These are phyloP conservation scores for Tripidium arundinaceum DNA, from an alignment of 202 grass and related monocot genomes.

Conservation along the genomic window DNA sequence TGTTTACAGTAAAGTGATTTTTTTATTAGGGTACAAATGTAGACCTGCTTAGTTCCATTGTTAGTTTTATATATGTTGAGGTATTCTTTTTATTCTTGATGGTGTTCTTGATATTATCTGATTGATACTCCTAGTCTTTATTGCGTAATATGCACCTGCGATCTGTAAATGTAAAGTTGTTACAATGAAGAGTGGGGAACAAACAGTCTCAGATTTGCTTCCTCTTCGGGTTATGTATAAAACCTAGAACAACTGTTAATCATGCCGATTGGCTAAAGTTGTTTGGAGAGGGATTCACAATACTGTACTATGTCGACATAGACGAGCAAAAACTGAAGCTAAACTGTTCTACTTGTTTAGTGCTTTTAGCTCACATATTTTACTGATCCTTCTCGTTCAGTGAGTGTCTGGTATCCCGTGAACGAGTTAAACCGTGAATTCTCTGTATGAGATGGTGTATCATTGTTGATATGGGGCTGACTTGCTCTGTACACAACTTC, in stretches of 20 bases:
- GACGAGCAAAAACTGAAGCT: neutral
- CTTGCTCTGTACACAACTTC: constrained; percentile 61
- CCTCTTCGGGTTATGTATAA: neutral
- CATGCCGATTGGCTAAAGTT: neutral
- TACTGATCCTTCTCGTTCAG: constrained; percentile 55
- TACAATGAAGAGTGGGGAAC: neutral
- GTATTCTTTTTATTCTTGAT: neutral
- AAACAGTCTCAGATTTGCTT: neutral
- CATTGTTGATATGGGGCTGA: constrained; percentile 23
- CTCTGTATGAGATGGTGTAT: constrained; percentile 17
- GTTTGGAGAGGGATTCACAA: neutral
- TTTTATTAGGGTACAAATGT: neutral
- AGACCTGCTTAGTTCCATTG: constrained; percentile 6
- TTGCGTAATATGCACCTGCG: neutral
- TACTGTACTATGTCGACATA: neutral
- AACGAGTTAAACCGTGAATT: constrained; percentile 66
- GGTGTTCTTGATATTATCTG: neutral
- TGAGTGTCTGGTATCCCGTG: constrained; percentile 76
- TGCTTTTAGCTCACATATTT: neutral
- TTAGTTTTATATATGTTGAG: constrained; percentile 27
- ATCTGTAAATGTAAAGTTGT: neutral
- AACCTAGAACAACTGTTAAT: neutral
- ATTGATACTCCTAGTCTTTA: neutral
- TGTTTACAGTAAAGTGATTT: neutral
- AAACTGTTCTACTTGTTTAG: constrained; percentile 1